Conservation (phyloP, 164 flowering plant species). For the Dillenia turbinata region DNA sequence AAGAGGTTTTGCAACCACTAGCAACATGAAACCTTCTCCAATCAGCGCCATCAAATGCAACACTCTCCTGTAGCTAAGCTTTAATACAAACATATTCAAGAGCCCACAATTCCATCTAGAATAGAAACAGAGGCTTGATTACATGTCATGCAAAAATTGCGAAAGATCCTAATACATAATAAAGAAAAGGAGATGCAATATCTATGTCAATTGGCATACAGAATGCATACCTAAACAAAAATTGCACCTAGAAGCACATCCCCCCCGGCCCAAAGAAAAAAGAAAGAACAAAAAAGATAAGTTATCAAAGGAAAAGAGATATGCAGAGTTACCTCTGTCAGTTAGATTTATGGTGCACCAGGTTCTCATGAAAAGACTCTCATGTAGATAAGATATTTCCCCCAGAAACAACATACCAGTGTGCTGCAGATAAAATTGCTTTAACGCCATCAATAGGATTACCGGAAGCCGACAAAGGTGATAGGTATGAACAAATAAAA, state of each 20-base stretch:
- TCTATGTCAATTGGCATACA: too few relatives aligned
- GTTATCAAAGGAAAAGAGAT: neutral
- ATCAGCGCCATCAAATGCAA: too few relatives aligned
- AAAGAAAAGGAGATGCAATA: neutral
- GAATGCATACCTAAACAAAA: too few relatives aligned
- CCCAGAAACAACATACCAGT: conserved; percentile 76
- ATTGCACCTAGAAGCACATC: too few relatives aligned
- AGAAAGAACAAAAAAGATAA: neutral
- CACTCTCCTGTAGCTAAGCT: too few relatives aligned
- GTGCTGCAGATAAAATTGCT: conserved; percentile 39
- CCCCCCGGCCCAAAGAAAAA: too few relatives aligned
- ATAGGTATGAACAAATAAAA: conserved; percentile 43
- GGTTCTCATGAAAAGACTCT: conserved; percentile 66
- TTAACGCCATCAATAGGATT: conserved; percentile 49
- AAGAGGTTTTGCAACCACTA: too few relatives aligned
- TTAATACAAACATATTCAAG: too few relatives aligned
- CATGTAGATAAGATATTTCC: conserved; percentile 56
- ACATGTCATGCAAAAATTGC: too few relatives aligned
- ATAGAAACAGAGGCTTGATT: too few relatives aligned
- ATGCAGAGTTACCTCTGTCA: conserved; percentile 54
- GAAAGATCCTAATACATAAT: neutral
- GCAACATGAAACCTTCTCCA: too few relatives aligned
- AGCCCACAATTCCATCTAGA: too few relatives aligned
- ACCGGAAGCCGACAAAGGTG: conserved; percentile 48
- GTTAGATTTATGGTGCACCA: conserved; percentile 55